A percentile compares a stretch with the other conserved stretches of the same genome.
Conservation (phyloP, 257 asterid species). For the Perilla frutescens region DNA sequence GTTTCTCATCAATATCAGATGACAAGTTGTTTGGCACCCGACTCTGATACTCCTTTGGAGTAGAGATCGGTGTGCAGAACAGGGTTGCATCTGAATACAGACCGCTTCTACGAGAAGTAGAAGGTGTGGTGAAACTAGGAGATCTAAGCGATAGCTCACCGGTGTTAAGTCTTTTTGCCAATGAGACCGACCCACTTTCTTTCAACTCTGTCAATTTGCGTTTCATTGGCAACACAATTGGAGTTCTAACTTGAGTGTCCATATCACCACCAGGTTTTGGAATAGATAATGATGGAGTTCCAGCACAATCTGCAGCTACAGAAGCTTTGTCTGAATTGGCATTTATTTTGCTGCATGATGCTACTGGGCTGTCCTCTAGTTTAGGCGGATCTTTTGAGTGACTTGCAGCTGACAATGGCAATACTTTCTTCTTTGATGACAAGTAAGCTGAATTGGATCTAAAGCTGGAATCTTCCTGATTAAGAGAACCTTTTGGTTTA, state of each 20-base stretch:
- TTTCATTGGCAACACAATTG: constrained; percentile 85
- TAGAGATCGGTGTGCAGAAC: constrained; percentile 52
- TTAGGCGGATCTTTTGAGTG: constrained; percentile 45
- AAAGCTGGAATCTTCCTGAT: constrained; percentile 52
- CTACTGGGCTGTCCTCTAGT: constrained; percentile 53
- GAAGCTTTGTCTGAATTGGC: constrained; percentile 44
- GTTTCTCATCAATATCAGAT: constrained; percentile 65
- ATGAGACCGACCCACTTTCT: constrained; percentile 53
- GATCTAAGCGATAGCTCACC: constrained; percentile 69
- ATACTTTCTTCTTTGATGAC: constrained; percentile 62
- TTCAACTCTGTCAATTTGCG: constrained; percentile 76
- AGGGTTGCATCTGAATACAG: constrained; percentile 61
- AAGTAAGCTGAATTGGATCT: constrained; percentile 55
- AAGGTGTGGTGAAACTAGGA: constrained; percentile 63
- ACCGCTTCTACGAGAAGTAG: constrained; percentile 54
- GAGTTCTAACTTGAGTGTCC: constrained; percentile 68
- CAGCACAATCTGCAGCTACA: constrained; percentile 47
- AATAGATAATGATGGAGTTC: constrained; percentile 57
- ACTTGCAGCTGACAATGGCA: constrained; percentile 50
- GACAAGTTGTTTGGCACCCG: constrained; percentile 47
- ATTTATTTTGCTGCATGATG: constrained; percentile 50
- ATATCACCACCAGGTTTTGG: constrained; percentile 54
- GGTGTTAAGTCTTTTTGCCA: constrained; percentile 70
- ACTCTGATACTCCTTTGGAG: constrained; percentile 57
- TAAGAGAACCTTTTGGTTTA: constrained; percentile 51